A percentile compares a stretch with the other conserved stretches of the same genome.
Evolutionary conservation across 2,329 filamentous ascomycete genomes (phyloP).

Genomic region (Rhynchosporium secalis): DNA sequence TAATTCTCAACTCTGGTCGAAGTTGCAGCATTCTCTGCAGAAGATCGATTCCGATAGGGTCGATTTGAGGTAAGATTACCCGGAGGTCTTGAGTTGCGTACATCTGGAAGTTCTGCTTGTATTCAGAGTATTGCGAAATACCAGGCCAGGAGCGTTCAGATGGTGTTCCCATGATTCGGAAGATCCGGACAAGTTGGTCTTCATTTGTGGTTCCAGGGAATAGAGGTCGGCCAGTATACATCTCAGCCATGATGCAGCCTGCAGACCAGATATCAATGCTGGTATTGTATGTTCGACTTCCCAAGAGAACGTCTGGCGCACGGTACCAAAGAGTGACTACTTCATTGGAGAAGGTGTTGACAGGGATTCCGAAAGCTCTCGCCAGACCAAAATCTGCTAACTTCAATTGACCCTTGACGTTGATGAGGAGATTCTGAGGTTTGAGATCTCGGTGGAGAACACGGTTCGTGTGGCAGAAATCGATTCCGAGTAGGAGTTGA

Average conservation of each 20-base stretch:
- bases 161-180: constrained; percentile 96
- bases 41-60: constrained; percentile 81
- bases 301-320: constrained; percentile 90
- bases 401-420: constrained; percentile 85
- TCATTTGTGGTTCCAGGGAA: constrained; percentile 99
- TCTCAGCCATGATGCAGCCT: constrained; percentile 99
- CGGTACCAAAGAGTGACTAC: constrained; percentile 98
- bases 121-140: constrained; percentile 94
- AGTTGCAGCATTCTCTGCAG: constrained; percentile 90
- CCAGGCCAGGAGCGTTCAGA: constrained; percentile 95
- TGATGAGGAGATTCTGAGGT: constrained; percentile 95
- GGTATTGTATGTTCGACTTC: constrained; percentile 96
- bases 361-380: constrained; percentile 91
- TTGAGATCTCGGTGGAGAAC: constrained; percentile 95
- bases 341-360: constrained; percentile 98
- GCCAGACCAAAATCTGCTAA: constrained; percentile 93
- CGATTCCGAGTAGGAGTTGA: constrained; percentile 91
- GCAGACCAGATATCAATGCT: constrained; percentile 99
- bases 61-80: constrained; percentile 85
- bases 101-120: constrained; percentile 92
- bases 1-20: constrained; percentile 86
- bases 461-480: constrained; percentile 96
- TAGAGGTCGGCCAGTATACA: constrained; percentile 93
- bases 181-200: constrained; percentile 95
- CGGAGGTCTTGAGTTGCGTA: constrained; percentile 90